Evolutionary conservation across 2,329 filamentous ascomycete genomes (phyloP).

Genomic region (Cercospora beticola): DNA sequence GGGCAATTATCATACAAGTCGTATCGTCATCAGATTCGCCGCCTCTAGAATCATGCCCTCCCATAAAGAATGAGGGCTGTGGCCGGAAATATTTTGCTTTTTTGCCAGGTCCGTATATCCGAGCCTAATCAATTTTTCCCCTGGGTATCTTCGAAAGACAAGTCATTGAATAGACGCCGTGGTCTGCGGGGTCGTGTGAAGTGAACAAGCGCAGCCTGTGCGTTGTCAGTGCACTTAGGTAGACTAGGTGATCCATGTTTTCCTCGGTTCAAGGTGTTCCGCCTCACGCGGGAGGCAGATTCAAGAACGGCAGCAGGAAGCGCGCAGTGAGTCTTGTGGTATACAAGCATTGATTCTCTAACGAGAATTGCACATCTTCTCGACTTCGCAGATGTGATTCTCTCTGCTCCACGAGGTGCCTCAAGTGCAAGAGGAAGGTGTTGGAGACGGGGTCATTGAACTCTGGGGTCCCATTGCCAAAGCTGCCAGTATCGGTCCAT

Average conservation of each 20-base stretch:
- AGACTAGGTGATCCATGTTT: not conserved
- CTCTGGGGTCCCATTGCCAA: slow-evolving; percentile 42
- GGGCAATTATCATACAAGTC: not conserved
- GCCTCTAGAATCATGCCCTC: not conserved
- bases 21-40: not conserved
- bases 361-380: slow-evolving; percentile 41
- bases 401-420: slow-evolving; percentile 44
- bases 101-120: not conserved
- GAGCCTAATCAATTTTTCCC: not conserved
- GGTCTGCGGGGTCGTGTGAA: not conserved
- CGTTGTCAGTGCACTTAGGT: not conserved
- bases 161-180: not conserved
- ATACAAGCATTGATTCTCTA: slow-evolving; percentile 43
- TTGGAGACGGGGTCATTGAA: slow-evolving; percentile 38
- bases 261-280: not conserved
- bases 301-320: slow-evolving; percentile 43
- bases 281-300: slow-evolving; percentile 15
- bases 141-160: not conserved
- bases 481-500: slow-evolving; percentile 40
- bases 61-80: not conserved
- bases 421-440: slow-evolving; percentile 41
- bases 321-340: slow-evolving; percentile 46
- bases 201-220: not conserved
- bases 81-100: not conserved
- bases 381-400: slow-evolving; percentile 42